A percentile compares a stretch with the other conserved stretches of the same genome.
Conservation (phyloP, 345 rosid species). For the Eucalyptus viminalis region DNA sequence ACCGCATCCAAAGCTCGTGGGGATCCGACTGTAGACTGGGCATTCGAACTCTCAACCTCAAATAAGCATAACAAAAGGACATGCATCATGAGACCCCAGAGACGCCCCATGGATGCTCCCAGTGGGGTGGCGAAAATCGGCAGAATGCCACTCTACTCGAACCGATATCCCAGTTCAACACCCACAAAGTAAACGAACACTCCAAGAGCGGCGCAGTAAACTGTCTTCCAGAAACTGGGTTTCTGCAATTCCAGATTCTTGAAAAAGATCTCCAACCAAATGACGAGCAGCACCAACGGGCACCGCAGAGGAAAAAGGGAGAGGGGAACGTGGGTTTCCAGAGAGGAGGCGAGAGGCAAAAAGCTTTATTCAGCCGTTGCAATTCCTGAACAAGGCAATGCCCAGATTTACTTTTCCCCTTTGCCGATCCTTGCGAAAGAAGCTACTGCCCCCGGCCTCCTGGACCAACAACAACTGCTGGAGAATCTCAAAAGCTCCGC, state of each 20-base stretch:
- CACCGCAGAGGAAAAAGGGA: not conserved
- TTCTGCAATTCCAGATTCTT: not conserved
- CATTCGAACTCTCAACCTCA: slow-evolving; percentile 13
- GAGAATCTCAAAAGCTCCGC: slow-evolving; percentile 10
- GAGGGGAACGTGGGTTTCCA: not conserved
- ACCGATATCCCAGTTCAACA: not conserved
- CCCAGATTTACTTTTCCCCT: not conserved
- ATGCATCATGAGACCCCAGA: slow-evolving; percentile 40
- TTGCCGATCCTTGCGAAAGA: slow-evolving; percentile 14
- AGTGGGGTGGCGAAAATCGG: not conserved
- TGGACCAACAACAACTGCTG: not conserved
- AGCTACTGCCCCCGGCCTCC: not conserved
- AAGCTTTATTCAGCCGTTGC: slow-evolving; percentile 10
- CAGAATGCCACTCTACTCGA: not conserved
- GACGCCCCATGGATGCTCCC: slow-evolving; percentile 57
- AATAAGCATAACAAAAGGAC: slow-evolving; percentile 2
- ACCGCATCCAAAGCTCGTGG: slow-evolving; percentile 59
- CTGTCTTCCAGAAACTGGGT: not conserved
- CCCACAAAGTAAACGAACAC: not conserved
- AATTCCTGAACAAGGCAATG: not conserved
- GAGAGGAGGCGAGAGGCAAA: not conserved
- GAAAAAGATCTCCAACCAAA: not conserved
- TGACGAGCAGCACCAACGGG: not conserved
- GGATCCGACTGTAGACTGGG: not conserved
- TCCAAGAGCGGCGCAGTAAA: not conserved